Evolutionary conservation across 2,329 filamentous ascomycete species (phyloP).

Genomic region (Epichloe gansuensis): DNA sequence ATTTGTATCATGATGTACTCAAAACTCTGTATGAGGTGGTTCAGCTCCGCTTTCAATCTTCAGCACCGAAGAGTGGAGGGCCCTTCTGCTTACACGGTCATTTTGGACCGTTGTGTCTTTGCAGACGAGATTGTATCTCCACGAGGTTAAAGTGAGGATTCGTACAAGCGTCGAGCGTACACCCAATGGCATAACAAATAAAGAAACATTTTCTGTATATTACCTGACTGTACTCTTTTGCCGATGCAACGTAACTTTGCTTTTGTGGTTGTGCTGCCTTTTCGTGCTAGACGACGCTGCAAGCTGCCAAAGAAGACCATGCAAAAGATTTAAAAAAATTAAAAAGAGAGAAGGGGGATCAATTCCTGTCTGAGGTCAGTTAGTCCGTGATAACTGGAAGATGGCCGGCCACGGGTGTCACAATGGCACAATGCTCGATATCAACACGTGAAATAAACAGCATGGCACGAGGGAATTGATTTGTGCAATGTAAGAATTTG

Average conservation of each 20-base stretch:
- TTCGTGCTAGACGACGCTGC: not conserved
- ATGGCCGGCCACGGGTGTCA: not conserved
- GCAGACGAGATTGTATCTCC: conserved; percentile 34
- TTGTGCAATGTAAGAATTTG: not conserved
- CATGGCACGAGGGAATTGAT: not conserved
- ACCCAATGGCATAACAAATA: conserved; percentile 29
- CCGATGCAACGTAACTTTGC: not conserved
- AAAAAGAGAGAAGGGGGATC: too few relatives aligned
- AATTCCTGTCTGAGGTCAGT: too few relatives aligned
- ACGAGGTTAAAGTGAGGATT: conserved; percentile 62
- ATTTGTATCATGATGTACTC: conserved; percentile 37
- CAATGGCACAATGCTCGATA: not conserved
- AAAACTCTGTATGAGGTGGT: conserved; percentile 36
- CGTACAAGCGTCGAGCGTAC: conserved; percentile 52
- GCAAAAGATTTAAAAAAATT: too few relatives aligned
- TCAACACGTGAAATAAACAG: not conserved
- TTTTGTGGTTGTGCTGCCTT: not conserved
- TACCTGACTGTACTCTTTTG: conserved; percentile 1
- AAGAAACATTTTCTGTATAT: conserved; percentile 5
- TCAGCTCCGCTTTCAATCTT: conserved; percentile 51
- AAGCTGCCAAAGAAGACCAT: not conserved
- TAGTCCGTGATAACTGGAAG: not conserved
- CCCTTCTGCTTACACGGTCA: conserved; percentile 18
- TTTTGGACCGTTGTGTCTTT: conserved; percentile 8
- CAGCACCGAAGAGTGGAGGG: conserved; percentile 57